Evolutionary conservation across 1,284 basidiomycete genomes (phyloP).

Genomic region (Phellopilus nigrolimitatus): DNA sequence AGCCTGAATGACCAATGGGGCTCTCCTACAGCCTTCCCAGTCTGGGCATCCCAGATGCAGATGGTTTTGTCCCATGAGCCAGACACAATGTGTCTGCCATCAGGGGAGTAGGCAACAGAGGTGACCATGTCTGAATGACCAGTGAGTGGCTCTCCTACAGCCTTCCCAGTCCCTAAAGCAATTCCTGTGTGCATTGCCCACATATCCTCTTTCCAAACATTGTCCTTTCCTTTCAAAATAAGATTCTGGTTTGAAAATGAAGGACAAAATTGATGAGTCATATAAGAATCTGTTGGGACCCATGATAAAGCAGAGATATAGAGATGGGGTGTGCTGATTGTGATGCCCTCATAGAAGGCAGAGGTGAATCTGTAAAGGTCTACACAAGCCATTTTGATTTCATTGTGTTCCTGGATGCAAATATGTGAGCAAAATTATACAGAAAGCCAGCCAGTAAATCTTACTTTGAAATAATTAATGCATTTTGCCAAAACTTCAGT

Average conservation of each 20-base stretch:
- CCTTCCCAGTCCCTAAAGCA: slow-evolving; percentile 73
- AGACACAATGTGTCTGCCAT: slow-evolving; percentile 80
- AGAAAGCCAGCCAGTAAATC: background rate
- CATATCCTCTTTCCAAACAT: background rate
- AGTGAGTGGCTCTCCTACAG: slow-evolving; percentile 85
- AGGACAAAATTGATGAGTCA: background rate
- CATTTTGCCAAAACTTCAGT: background rate
- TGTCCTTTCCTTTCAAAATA: background rate
- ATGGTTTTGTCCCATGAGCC: slow-evolving; percentile 79
- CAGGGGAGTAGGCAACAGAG: slow-evolving; percentile 92
- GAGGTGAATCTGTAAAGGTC: background rate
- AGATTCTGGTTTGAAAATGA: background rate
- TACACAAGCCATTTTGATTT: too few relatives aligned
- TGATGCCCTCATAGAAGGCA: background rate
- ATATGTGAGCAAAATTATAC: background rate
- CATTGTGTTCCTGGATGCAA: too few relatives aligned
- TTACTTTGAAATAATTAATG: background rate
- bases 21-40: slow-evolving; percentile 17
- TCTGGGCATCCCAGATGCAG: slow-evolving; percentile 65
- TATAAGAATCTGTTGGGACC: background rate
- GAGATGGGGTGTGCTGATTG: slow-evolving; percentile 8
- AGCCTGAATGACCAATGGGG: background rate
- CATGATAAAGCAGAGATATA: slow-evolving; percentile 12
- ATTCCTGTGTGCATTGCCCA: background rate
- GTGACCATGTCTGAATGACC: slow-evolving; percentile 99